Percentiles rank a stretch among this genome's conserved stretches.
phyloP scores from a whole-genome alignment of 2,329 filamentous ascomycete species.

The Sphaerulina vaccinii region DNA sequence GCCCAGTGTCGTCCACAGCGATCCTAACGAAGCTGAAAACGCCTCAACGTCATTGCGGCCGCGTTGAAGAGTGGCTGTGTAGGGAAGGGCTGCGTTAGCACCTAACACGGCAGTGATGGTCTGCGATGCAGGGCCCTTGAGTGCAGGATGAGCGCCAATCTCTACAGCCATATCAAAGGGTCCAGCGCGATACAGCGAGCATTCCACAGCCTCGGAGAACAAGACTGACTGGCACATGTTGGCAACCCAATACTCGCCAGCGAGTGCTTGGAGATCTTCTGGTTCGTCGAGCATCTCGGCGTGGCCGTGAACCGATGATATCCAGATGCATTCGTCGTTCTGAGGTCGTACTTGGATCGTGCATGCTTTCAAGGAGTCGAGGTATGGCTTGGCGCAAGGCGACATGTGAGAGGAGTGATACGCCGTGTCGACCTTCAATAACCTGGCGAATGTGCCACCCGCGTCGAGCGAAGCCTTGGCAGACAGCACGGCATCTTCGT shows the following conservation, averaged over 20 bases:
- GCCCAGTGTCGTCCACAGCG: slow-evolving; percentile 20
- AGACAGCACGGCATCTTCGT: slow-evolving; percentile 39
- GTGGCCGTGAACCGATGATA: slow-evolving; percentile 23
- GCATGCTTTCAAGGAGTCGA: slow-evolving; percentile 18
- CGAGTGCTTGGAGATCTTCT: slow-evolving; percentile 23
- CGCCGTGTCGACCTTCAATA: slow-evolving; percentile 44
- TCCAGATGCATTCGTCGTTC: slow-evolving; percentile 25
- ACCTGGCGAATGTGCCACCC: slow-evolving; percentile 40
- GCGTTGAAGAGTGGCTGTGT: slow-evolving; percentile 25
- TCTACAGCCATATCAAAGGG: slow-evolving; percentile 45
- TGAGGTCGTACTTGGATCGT: slow-evolving; percentile 16
- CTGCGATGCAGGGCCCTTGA: slow-evolving; percentile 44
- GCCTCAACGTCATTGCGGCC: slow-evolving; percentile 29
- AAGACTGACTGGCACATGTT: slow-evolving; percentile 49
- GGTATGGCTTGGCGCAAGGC: slow-evolving; percentile 21
- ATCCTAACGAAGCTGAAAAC: slow-evolving; percentile 26
- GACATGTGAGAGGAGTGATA: slow-evolving; percentile 46
- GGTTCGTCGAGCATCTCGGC: slow-evolving; percentile 27
- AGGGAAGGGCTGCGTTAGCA: slow-evolving; percentile 15
- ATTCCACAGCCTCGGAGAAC: slow-evolving; percentile 45
- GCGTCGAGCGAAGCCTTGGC: slow-evolving; percentile 35
- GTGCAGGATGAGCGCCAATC: slow-evolving; percentile 48
- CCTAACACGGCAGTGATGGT: slow-evolving; percentile 34
- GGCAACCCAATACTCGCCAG: slow-evolving; percentile 44
- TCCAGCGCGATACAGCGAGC: slow-evolving; percentile 25